A percentile compares a stretch with the other conserved stretches of the same genome.
These are phyloP conservation scores for Cytospora chrysosperma DNA, from an alignment of 2,329 filamentous ascomycete species.

Conservation along the genomic window DNA sequence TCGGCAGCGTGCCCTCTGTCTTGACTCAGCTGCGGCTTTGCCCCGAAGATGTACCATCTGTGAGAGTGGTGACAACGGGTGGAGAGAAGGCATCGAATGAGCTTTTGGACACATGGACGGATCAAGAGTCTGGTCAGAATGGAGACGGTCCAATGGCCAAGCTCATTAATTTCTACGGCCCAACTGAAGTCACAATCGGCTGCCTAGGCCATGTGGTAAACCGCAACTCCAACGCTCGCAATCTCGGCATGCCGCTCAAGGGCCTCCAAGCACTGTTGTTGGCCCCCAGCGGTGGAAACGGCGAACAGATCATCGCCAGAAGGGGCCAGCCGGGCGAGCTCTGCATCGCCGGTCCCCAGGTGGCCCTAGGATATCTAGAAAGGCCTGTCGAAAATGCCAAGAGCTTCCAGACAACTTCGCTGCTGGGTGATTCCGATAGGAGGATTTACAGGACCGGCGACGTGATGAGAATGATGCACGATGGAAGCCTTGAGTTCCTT, in stretches of 20 bases:
- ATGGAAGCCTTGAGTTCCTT: slow-evolving; percentile 26
- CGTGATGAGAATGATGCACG: slow-evolving; percentile 24
- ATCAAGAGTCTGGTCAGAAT: background rate
- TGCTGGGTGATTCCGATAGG: slow-evolving; percentile 2
- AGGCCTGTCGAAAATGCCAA: slow-evolving; percentile 21
- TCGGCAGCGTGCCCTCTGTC: slow-evolving; percentile 14
- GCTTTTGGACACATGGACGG: slow-evolving; percentile 8
- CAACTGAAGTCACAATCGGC: slow-evolving; percentile 26
- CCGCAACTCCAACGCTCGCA: slow-evolving; percentile 36
- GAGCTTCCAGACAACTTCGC: slow-evolving; percentile 19
- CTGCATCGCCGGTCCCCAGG: slow-evolving; percentile 23
- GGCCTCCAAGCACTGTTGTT: slow-evolving; percentile 5
- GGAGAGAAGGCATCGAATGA: slow-evolving; percentile 34
- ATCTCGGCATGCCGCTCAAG: slow-evolving; percentile 17
- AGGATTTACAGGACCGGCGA: slow-evolving; percentile 28
- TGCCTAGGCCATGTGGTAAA: slow-evolving; percentile 30
- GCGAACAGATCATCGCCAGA: background rate
- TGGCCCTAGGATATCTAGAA: slow-evolving; percentile 24
- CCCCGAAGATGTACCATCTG: slow-evolving; percentile 11
- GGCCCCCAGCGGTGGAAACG: background rate
- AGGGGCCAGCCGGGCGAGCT: slow-evolving; percentile 17
- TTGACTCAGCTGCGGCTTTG: slow-evolving; percentile 10
- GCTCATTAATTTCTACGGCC: slow-evolving; percentile 19
- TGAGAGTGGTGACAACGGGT: slow-evolving; percentile 35
- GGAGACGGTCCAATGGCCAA: background rate